Evolutionary conservation across 2,329 filamentous ascomycete genomes (phyloP).

Genomic region (Diplodia seriata): DNA sequence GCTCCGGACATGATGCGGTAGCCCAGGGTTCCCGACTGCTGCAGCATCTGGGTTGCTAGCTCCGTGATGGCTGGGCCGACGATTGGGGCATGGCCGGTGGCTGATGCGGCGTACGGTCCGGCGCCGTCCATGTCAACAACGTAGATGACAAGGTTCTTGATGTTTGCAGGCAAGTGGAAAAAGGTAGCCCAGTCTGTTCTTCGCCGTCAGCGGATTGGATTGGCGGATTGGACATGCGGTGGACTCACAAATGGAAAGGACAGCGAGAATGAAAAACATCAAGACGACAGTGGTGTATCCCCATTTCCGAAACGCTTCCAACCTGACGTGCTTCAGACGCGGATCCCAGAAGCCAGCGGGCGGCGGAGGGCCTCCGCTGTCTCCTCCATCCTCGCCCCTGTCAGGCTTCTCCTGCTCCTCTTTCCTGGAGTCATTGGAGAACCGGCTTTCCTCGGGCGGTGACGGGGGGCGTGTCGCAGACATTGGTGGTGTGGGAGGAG

Average conservation of each 20-base stretch:
- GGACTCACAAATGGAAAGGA: slow-evolving; percentile 60
- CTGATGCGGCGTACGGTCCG: slow-evolving; percentile 55
- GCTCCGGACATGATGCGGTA: slow-evolving; percentile 58
- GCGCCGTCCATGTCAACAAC: slow-evolving; percentile 70
- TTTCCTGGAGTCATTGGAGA: neutral
- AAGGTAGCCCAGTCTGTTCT: slow-evolving; percentile 62
- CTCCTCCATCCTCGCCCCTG: neutral
- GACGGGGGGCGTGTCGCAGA: neutral
- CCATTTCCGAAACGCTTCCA: slow-evolving; percentile 52
- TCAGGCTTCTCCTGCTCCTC: neutral
- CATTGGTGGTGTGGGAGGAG: neutral
- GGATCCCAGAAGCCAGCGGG: slow-evolving; percentile 58
- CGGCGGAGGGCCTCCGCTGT: slow-evolving; percentile 33
- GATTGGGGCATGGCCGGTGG: slow-evolving; percentile 51
- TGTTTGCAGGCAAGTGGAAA: slow-evolving; percentile 58
- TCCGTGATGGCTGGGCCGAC: slow-evolving; percentile 63
- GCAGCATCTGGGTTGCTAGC: slow-evolving; percentile 54
- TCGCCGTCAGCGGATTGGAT: neutral
- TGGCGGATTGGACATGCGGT: too few species aligned
- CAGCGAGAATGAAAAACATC: slow-evolving; percentile 61
- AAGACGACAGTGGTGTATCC: slow-evolving; percentile 57
- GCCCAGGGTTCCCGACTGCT: slow-evolving; percentile 55
- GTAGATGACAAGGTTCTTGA: slow-evolving; percentile 59
- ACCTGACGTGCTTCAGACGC: slow-evolving; percentile 48
- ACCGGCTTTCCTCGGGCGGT: neutral